These are phyloP conservation scores for Mrakia frigida DNA, from an alignment of 768 basidiomycete species.

Conservation along the genomic window DNA sequence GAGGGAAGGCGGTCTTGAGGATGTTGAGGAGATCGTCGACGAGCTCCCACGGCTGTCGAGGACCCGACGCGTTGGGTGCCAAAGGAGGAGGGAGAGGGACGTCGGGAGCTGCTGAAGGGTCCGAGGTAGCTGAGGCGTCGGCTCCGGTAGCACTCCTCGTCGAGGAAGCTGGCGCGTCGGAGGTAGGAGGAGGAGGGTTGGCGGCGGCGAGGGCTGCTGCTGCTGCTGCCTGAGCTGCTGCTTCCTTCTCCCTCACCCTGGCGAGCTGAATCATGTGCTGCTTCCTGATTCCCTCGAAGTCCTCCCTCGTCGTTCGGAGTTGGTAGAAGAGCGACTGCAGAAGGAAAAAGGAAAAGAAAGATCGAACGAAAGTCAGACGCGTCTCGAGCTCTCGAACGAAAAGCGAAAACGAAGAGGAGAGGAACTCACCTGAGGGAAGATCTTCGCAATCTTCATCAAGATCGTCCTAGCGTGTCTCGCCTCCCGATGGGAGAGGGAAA, in stretches of 20 bases:
- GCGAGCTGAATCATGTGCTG: constrained; percentile 38
- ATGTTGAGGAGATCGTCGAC: constrained; percentile 90
- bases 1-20: constrained; percentile 90
- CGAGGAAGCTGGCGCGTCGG: background rate
- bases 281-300: constrained; percentile 49
- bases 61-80: constrained; percentile 1
- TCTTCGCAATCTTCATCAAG: constrained; percentile 79
- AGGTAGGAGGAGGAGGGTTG: constrained; percentile 9
- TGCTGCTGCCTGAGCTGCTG: background rate
- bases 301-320: constrained; percentile 75
- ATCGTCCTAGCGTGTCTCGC: constrained; percentile 87
- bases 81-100: background rate
- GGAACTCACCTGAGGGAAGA: constrained; percentile 75
- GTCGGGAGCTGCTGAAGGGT: background rate
- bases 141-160: constrained; percentile 14
- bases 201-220: constrained; percentile 31
- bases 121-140: constrained; percentile 15
- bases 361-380: background rate
- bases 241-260: background rate
- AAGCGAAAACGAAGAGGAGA: background rate
- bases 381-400: background rate
- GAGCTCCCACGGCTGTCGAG: constrained; percentile 70
- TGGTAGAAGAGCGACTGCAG: constrained; percentile 88
- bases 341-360: background rate
- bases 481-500: constrained; percentile 84